Evolutionary conservation across 345 rosid genomes (phyloP).

Genomic region (Isatis tinctoria): DNA sequence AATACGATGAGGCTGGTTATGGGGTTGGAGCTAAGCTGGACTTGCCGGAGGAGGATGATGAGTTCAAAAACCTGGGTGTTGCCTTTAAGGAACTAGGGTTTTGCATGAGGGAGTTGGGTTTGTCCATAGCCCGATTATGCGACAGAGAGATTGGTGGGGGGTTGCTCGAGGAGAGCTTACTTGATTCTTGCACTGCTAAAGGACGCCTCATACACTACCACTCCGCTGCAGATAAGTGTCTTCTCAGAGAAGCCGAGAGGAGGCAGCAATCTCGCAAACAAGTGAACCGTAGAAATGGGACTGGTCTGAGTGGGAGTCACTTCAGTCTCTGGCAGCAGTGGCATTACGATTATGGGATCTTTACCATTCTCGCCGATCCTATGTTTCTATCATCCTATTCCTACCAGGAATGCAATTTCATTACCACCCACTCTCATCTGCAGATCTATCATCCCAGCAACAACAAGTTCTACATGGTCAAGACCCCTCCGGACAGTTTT

Average conservation of each 20-base stretch:
- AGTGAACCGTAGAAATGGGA: slow-evolving; percentile 13
- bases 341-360: slow-evolving; percentile 92
- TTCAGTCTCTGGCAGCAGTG: slow-evolving; percentile 81
- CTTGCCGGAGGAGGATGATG: slow-evolving; percentile 29
- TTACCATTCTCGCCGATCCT: slow-evolving; percentile 85
- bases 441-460: slow-evolving; percentile 56
- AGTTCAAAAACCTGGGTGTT: slow-evolving; percentile 48
- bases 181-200: slow-evolving; percentile 76
- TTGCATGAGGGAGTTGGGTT: slow-evolving; percentile 76
- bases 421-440: slow-evolving; percentile 47
- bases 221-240: slow-evolving; percentile 48
- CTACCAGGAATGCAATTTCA: slow-evolving; percentile 39
- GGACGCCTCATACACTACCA: slow-evolving; percentile 90
- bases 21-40: slow-evolving; percentile 12
- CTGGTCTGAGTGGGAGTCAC: slow-evolving; percentile 29
- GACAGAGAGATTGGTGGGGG: slow-evolving; percentile 71
- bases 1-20: background rate
- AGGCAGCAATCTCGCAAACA: slow-evolving; percentile 32
- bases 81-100: slow-evolving; percentile 60
- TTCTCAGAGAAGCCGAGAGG: slow-evolving; percentile 37
- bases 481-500: slow-evolving; percentile 70
- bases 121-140: slow-evolving; percentile 62
- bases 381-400: slow-evolving; percentile 47
- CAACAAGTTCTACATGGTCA: slow-evolving; percentile 52
- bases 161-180: slow-evolving; percentile 57